Evolutionary conservation across 495 filamentous ascomycete genomes (phyloP), one percentile per base, ranked within the genome.

Genomic region (Talaromyces nanjingensis): DNA sequence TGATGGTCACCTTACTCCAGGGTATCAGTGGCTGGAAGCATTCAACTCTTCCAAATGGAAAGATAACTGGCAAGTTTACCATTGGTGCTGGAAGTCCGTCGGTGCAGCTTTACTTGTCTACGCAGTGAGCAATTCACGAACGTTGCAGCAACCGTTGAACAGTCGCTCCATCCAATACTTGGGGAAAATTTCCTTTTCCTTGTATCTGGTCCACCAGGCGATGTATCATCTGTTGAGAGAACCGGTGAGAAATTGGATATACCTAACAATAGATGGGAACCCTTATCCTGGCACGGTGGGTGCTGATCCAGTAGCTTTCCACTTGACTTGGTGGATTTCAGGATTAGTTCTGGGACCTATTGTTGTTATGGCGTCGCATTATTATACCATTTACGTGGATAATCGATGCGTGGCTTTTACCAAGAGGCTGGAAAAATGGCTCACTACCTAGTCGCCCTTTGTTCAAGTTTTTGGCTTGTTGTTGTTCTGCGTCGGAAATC

Each of bases 341-440:
- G 67, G 79, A 18, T 67, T 71, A 34, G 47, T 81, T 20, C 42
- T 80, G 16, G 73, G 70, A n/a, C 70, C 71, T 2, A 62, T 79
- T 12, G 71, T 77, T 1, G 65, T 83, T 6, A 75, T 75, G 70
- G 70, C 71, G 2, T 74, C 78, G 29, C 79, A 84, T 70, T 57
- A 81, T 1, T 81, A 82, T 60, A 81, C 76, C 67, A 67, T 76
- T 12, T 73, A 70, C 20, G 75, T 84, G 1, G 82, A 84, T 67
- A 72, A 70, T 64, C 42, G 63, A 49, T 71, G 69, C 49, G 69
- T 71, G 27, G 62, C 65, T 6, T 64, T 69, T 9, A 63, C 67
- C 16, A 71, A 69, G 55, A 56, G 57, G 39, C 27, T 71, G n/a
- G 67, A 71, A 24, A 59, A 57, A 6, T 68, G 64, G 69, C 54